A percentile compares a stretch with the other conserved stretches of the same genome.
Conservation (phyloP, 2,329 filamentous ascomycete genomes). For the Ophiostoma ulmi region DNA sequence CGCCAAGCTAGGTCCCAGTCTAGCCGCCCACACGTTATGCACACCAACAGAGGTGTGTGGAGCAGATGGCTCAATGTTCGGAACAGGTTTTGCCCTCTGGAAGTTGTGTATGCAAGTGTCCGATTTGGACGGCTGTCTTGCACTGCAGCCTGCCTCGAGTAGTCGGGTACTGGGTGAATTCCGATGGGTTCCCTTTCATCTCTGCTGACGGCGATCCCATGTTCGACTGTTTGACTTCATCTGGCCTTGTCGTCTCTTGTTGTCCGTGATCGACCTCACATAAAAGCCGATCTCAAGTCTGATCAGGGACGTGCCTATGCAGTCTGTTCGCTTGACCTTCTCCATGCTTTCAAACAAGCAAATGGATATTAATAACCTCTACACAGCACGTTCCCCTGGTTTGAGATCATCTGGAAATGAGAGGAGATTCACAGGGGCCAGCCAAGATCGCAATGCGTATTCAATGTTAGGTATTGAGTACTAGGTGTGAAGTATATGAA, state of each 20-base stretch:
- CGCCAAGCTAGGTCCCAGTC: constrained; percentile 6
- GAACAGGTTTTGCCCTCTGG: neutral
- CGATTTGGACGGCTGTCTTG: neutral
- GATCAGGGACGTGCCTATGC: constrained; percentile 2
- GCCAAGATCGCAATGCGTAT: constrained; percentile 7
- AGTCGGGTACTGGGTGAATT: neutral
- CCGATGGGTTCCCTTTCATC: constrained; percentile 3
- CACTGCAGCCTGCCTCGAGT: too few species aligned
- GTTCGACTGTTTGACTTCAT: neutral
- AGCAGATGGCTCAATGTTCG: neutral
- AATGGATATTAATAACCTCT: neutral
- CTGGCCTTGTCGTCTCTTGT: constrained; percentile 2
- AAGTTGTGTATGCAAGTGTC: neutral
- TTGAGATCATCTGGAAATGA: constrained; percentile 14
- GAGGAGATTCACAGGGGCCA: neutral
- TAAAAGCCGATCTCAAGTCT: neutral
- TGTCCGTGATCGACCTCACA: constrained; percentile 2
- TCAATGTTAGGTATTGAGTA: neutral
- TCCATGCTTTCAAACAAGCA: constrained; percentile 8
- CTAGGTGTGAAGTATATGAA: neutral
- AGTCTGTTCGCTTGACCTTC: neutral
- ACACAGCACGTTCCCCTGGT: constrained; percentile 9
- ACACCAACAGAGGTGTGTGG: constrained; percentile 5
- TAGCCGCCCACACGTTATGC: constrained; percentile 16
- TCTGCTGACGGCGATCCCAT: neutral